Evolutionary conservation across 257 asterid genomes (phyloP), one percentile per base, ranked within the genome.

Genomic region (Prunella vulgaris): DNA sequence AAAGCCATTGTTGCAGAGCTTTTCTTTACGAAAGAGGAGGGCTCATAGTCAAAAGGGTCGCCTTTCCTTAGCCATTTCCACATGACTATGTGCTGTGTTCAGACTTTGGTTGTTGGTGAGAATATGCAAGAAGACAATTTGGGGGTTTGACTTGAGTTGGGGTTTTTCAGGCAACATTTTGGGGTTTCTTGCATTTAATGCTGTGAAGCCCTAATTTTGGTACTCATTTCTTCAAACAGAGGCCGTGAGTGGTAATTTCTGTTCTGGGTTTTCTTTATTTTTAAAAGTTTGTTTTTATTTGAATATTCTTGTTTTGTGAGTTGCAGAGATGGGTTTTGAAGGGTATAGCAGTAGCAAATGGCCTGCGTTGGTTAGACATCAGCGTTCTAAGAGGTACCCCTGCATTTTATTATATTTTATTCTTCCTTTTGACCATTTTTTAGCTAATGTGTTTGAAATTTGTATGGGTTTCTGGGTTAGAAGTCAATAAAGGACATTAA

Each of bases 251-350:
- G 89, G 85, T 84, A 66, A 82, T 68, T 68, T 2, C 58, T 28
- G 64, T 68, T 66, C 72, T 63, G 24, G 22, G 22, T 44, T 71
- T 73, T 56, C 56, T 65, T 54, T 58, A 15, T 51, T 53, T 27
- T 56, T 73, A 62, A 62, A 4, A 24, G 48, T 37, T 68, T 37
- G 49, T 17, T 68, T 30, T 52, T 69, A 63, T 61, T 30, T 63
- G 38, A 44, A 53, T 49, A 62, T 44, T 46, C 13, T 59, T 75
- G 64, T 71, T 82, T 64, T 69, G 72, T 70, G 38, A 51, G 71
- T 63, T 78, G 82, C 89, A 86, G 88, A 84, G 80, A 90, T 90
- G 95, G 88, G 81, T 59, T 78, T 79, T 68, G 93, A 88, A 79
- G 86, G 87, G 76, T 75, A 74, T 85, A 76, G 75, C 76, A 80